A percentile compares a stretch with the other conserved stretches of the same genome.
Evolutionary conservation across 768 basidiomycete species (phyloP).

Genomic region (Strobilomyces confusus): DNA sequence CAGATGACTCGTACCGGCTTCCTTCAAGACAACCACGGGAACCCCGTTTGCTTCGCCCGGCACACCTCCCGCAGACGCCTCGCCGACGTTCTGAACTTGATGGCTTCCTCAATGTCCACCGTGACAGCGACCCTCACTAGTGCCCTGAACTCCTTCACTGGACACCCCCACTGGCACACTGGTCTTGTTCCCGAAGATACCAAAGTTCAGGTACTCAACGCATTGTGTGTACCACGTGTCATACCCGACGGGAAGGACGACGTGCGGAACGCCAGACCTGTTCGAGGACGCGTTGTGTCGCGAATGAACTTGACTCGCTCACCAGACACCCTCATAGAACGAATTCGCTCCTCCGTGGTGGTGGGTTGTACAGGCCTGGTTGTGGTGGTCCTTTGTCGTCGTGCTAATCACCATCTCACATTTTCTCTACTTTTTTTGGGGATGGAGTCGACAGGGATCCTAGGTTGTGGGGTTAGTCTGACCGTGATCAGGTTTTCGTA

Average conservation of each 20-base stretch:
- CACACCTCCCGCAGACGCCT: not conserved
- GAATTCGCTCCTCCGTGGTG: slow-evolving; percentile 6
- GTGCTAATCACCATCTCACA: no score
- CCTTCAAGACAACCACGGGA: not conserved
- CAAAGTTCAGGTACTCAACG: slow-evolving; percentile 2
- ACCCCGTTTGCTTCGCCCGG: slow-evolving; percentile 5
- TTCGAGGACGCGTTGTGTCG: no score
- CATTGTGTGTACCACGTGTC: slow-evolving; percentile 6
- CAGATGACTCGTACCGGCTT: not conserved
- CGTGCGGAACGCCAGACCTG: slow-evolving; percentile 11
- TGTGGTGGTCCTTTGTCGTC: no score
- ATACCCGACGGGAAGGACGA: slow-evolving; percentile 11
- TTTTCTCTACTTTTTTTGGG: no score
- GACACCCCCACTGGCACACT: slow-evolving; percentile 1
- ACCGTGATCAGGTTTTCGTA: no score
- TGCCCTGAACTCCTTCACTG: slow-evolving; percentile 4
- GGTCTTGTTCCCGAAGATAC: no score
- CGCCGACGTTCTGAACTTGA: not conserved
- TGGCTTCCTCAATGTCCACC: slow-evolving; percentile 4
- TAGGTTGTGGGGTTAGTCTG: no score
- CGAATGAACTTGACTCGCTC: no score
- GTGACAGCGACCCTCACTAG: slow-evolving; percentile 3
- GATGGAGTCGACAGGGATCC: no score
- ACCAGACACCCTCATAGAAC: slow-evolving; percentile 1
- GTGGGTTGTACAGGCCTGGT: no score